Conservation (phyloP, 129 eudicot species). For the Tagetes patula region DNA sequence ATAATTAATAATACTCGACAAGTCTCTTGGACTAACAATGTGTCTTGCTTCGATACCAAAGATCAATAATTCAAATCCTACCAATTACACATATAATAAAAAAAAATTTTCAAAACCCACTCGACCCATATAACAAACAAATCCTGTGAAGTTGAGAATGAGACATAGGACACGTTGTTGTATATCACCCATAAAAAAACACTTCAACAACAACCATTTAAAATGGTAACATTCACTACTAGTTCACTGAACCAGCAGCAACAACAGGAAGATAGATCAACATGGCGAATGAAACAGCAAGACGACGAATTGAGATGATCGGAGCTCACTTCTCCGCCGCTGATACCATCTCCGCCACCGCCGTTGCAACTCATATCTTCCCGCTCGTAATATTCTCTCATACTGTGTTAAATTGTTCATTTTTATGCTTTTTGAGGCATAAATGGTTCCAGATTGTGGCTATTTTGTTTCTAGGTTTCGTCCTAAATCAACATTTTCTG, state of each 20-base stretch:
- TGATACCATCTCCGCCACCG: slow-evolving; percentile 25
- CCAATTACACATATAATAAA: too few species aligned
- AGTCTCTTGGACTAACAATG: too few species aligned
- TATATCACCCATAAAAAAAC: slow-evolving; percentile 27
- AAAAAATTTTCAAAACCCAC: too few species aligned
- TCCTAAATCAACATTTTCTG: too few species aligned
- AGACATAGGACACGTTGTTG: slow-evolving; percentile 27
- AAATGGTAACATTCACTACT: background rate
- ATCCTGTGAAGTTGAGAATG: slow-evolving; percentile 21
- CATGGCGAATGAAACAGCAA: slow-evolving; percentile 34
- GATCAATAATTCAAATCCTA: too few species aligned
- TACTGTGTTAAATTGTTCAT: background rate
- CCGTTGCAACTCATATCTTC: slow-evolving; percentile 31
- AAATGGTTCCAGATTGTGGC: too few species aligned
- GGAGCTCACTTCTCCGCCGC: slow-evolving; percentile 32
- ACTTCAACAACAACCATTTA: slow-evolving; percentile 14
- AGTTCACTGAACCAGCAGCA: slow-evolving; percentile 20
- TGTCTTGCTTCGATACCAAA: too few species aligned
- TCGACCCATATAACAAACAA: too few species aligned
- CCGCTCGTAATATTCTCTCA: slow-evolving; percentile 29
- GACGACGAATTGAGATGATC: slow-evolving; percentile 33
- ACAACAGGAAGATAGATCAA: background rate
- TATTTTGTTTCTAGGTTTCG: too few species aligned
- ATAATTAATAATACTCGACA: too few species aligned
- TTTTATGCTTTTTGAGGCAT: too few species aligned